Base-by-base conservation (phyloP, 768 basidiomycete species). In the Podaxis sp. region DNA sequence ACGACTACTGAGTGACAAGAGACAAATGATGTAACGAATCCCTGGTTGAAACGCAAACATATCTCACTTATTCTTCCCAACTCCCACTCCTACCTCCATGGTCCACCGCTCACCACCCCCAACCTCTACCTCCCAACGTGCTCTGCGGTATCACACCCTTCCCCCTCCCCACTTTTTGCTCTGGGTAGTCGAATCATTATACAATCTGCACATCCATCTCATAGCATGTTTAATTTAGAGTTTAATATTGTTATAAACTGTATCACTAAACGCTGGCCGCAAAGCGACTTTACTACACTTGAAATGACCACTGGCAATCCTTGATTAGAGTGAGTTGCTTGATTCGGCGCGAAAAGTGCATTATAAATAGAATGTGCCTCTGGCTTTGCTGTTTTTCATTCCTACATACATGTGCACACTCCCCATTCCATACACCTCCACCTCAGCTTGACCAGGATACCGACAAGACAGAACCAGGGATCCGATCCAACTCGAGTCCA, bases 151-250 rank as follows among this genome's bases (percentile, higher is more conserved):
- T 46, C n/a, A 46, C 19, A 25, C 25, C 25, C 25, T 25, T 3
- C 25, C 25, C 25, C 33, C 33, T 7, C 33, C 33, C 33, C 43
- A 46, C 19, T 46, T 46, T 46, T 46, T 50, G 49, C 49, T 50
- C 24, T 24, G 12, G 29, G 54, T 55, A 56, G 25, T 51, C 29
- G 52, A 33, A 29, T 36, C 53, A 50, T 38, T 37, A 58, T 19
- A 33, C 49, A 46, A 51, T 36, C 43, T 54, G 51, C 47, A 59
- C 27, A 38, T 56, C 55, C 43, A 59, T 54, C 63, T 60, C 63
- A 56, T 54, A 33, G 19, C 55, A 50, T 17, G 24, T 41, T 50
- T 59, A 59, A 59, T 22, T 37, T 59, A 59, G 57, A 59, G 33
- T 59, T 58, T 59, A 59, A 33, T 58, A 59, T 51, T 27, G 47